Evolutionary conservation across 768 basidiomycete species (phyloP), one percentile per base, ranked within the genome.

Genomic region (Nevesoporus exiguus): DNA sequence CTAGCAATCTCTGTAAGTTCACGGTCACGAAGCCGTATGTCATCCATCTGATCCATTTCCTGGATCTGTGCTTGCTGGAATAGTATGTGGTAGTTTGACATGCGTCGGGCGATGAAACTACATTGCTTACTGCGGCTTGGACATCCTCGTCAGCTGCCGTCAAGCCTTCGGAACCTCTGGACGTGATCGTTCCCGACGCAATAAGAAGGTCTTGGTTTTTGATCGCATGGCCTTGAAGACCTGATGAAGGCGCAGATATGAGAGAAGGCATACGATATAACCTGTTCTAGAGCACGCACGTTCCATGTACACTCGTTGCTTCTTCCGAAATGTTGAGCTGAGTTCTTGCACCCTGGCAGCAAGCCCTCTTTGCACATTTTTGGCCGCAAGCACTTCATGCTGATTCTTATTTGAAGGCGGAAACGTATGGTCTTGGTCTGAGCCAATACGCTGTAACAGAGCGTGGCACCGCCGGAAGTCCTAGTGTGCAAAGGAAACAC

Each of bases 231-330:
- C 97, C 97, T 77, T 96, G 93, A 40, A 98, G 78, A 70, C 89
- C 96, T 97, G 69, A 44, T 55, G 51, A 47, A 46, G 52, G 54
- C 43, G 52, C 19, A 48, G 54, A 57, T 37, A 44, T 56, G 58
- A 64, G 61, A 25, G 41, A 54, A 59, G 60, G 49, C 45, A 51
- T 55, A 44, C 42, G 19, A 48, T 19, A 22, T n/a, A 45, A 31
- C 29, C 19, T 43, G 51, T 46, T 45, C 40, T 34, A 33, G 49
- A 54, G 39, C 25, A 80, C 95, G 73, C 69, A 96, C 97, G 95
- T 74, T 97, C 90, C 90, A 99, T 90, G 72, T 98, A 98, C 30
- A 96, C 90, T 55, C 93, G 86, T 73, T 99, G 97, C 76, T 96
- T 98, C 79, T 97, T 98, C 58, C 97, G 83, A 68, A 99, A 98